A percentile compares a stretch with the other conserved stretches of the same genome.
phyloP scores from a whole-genome alignment of 371 early-diverging fungal genomes.

The Neoconidiobolus thromboides region DNA sequence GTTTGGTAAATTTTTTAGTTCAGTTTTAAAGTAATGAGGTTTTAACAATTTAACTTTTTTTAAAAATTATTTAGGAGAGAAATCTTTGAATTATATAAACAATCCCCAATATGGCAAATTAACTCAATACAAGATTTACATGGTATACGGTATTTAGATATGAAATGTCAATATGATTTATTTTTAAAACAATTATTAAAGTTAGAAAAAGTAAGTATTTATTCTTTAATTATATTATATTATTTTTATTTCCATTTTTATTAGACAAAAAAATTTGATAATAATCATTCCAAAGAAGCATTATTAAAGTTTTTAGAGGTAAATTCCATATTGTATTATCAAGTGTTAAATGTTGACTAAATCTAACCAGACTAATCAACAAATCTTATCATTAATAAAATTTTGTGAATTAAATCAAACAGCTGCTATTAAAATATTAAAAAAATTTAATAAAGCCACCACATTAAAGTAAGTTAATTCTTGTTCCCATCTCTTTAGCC shows the following conservation, averaged over 20 bases:
- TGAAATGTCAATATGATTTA: background rate
- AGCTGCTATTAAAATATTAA: slow-evolving; percentile 59
- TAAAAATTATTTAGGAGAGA: background rate
- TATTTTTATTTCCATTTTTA: background rate
- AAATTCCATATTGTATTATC: slow-evolving; percentile 14
- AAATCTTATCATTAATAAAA: slow-evolving; percentile 41
- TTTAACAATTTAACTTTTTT: background rate
- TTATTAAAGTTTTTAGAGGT: slow-evolving; percentile 7
- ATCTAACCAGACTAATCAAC: slow-evolving; percentile 27
- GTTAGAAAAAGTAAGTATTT: background rate
- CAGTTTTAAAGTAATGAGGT: background rate
- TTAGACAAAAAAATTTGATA: background rate
- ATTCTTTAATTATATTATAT: background rate
- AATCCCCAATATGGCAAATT: background rate
- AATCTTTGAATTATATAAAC: background rate
- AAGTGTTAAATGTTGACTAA: background rate
- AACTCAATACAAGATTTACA: background rate
- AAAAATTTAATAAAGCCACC: slow-evolving; percentile 71
- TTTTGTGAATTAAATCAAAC: slow-evolving; percentile 54
- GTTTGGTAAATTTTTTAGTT: background rate
- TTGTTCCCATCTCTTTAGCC: background rate
- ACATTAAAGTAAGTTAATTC: slow-evolving; percentile 24
- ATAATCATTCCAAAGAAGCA: background rate
- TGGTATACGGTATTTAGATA: background rate
- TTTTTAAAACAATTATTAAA: background rate